Conservation (phyloP, 2,329 filamentous ascomycete species). For the Cyclaneusma minus region DNA sequence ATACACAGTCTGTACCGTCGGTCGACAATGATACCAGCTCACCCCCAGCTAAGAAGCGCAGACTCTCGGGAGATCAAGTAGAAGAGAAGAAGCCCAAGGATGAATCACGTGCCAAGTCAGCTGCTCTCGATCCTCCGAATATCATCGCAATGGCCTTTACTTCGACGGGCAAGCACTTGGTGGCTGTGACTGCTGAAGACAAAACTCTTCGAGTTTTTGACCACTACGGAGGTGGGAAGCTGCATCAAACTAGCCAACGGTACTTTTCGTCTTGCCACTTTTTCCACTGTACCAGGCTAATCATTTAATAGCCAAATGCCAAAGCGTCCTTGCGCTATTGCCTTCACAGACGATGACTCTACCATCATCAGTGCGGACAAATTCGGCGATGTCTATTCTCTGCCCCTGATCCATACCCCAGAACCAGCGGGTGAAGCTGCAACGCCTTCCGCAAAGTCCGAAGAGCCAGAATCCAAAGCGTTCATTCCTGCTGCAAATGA, state of each 20-base stretch:
- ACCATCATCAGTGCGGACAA: slow-evolving; percentile 82
- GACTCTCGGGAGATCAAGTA: slow-evolving; percentile 9
- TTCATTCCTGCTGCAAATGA: slow-evolving; percentile 37
- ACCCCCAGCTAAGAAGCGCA: slow-evolving; percentile 18
- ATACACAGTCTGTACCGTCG: slow-evolving; percentile 13
- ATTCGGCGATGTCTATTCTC: slow-evolving; percentile 86
- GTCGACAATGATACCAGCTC: slow-evolving; percentile 6
- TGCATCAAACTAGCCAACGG: slow-evolving; percentile 60
- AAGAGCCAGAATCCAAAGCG: slow-evolving; percentile 13
- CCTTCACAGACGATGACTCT: slow-evolving; percentile 50
- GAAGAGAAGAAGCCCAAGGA: slow-evolving; percentile 6
- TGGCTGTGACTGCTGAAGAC: slow-evolving; percentile 79
- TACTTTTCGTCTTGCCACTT: slow-evolving; percentile 19
- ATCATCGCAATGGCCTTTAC: slow-evolving; percentile 56
- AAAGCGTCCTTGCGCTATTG: slow-evolving; percentile 70
- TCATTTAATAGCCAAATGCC: slow-evolving; percentile 53
- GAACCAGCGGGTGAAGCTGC: slow-evolving; percentile 6
- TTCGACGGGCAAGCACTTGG: slow-evolving; percentile 46
- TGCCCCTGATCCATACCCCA: slow-evolving; percentile 47
- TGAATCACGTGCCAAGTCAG: not conserved
- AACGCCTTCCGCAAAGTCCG: slow-evolving; percentile 11
- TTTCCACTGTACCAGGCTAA: slow-evolving; percentile 14
- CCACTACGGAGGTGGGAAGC: slow-evolving; percentile 40
- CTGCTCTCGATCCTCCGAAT: slow-evolving; percentile 37
- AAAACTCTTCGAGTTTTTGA: slow-evolving; percentile 78